Evolutionary conservation across 768 basidiomycete genomes (phyloP).

Genomic region (Trametes cubensis): DNA sequence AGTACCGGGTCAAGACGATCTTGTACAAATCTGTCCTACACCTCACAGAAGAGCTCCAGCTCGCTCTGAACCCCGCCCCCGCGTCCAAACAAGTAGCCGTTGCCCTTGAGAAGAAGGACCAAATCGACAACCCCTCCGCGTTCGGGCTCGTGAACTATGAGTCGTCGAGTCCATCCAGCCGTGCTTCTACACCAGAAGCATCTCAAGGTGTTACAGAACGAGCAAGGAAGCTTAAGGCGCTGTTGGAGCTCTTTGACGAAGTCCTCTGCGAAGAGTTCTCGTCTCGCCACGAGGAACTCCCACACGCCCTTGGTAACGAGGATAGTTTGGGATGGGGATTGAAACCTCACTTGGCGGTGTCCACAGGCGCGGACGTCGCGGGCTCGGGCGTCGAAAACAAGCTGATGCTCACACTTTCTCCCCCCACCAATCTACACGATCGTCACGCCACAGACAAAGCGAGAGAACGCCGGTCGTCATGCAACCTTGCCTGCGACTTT

Average conservation of each 20-base stretch:
- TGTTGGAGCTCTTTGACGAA: conserved; percentile 30
- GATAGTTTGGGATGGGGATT: not conserved
- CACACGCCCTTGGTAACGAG: conserved; percentile 17
- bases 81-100: not conserved
- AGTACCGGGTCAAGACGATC: conserved; percentile 71
- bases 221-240: conserved; percentile 25
- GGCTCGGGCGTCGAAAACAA: not conserved
- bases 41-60: conserved; percentile 33
- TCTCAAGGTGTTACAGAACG: conserved; percentile 23
- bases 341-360: not conserved
- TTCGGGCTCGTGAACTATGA: not conserved
- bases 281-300: conserved; percentile 24
- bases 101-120: not conserved
- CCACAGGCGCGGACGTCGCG: not conserved
- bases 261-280: conserved; percentile 29
- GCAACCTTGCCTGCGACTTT: conserved; percentile 65
- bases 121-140: not conserved
- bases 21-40: conserved; percentile 56
- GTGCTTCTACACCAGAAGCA: conserved; percentile 12
- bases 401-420: not conserved
- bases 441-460: conserved; percentile 18
- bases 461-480: conserved; percentile 18
- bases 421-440: not conserved
- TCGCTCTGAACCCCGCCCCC: not conserved
- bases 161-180: not conserved